These are phyloP conservation scores for Phanerodontia chrysosporium DNA, from an alignment of 768 basidiomycete species.

Conservation along the genomic window DNA sequence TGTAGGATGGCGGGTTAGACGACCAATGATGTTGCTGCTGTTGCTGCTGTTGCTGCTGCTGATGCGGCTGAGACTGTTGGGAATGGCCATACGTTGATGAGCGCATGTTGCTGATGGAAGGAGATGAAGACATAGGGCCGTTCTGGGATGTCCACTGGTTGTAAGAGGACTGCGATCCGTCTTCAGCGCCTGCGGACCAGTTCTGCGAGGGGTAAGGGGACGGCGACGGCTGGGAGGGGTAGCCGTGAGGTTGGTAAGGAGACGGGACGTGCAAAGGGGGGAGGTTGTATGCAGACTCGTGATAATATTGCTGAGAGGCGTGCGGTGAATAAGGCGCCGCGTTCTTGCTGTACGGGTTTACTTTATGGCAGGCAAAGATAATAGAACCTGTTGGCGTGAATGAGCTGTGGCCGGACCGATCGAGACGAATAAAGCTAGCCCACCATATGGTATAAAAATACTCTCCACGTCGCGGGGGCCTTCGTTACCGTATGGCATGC, in stretches of 20 bases:
- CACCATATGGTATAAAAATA: conserved; percentile 89
- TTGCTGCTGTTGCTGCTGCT: conserved; percentile 27
- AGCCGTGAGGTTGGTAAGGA: conserved; percentile 5
- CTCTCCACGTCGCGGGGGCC: conserved; percentile 70
- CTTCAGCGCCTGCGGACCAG: conserved; percentile 11
- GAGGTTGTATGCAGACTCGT: conserved; percentile 1
- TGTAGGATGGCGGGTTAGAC: conserved; percentile 39
- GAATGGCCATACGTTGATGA: conserved; percentile 22
- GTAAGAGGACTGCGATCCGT: conserved; percentile 11
- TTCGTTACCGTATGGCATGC: conserved; percentile 43
- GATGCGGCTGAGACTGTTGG: conserved; percentile 22
- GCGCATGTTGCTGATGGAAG: conserved; percentile 24
- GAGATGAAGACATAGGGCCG: conserved; percentile 12
- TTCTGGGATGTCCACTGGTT: conserved; percentile 14
- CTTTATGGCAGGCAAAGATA: conserved; percentile 73
- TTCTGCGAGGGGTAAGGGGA: conserved; percentile 7
- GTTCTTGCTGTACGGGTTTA: conserved; percentile 34
- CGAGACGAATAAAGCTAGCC: conserved; percentile 29
- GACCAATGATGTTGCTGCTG: conserved; percentile 35
- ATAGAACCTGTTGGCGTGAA: conserved; percentile 44
- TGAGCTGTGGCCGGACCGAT: conserved; percentile 13
- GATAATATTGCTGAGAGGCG: conserved; percentile 10
- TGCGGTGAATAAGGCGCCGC: conserved; percentile 8
- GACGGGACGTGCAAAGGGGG: conserved; percentile 7
- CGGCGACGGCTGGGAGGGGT: conserved; percentile 15